Percentiles rank a stretch among this genome's conserved stretches.
These are phyloP conservation scores for Scleroderma citrinum DNA, from an alignment of 768 basidiomycete genomes.

Conservation along the genomic window DNA sequence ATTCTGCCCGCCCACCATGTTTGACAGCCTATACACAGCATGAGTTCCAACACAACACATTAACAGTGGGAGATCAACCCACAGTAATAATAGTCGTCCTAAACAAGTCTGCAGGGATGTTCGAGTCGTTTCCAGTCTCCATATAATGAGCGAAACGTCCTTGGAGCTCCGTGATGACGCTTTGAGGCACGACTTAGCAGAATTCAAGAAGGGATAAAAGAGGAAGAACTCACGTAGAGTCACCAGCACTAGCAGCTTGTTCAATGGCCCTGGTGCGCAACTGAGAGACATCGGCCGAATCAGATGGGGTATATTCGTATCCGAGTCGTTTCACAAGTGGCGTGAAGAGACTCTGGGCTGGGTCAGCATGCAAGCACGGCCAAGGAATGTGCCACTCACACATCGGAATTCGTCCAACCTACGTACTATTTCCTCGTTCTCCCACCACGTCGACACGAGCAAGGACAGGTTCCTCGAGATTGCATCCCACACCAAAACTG, in stretches of 20 bases:
- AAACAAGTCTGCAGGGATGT: slow-evolving; percentile 78
- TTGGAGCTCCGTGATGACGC: slow-evolving; percentile 69
- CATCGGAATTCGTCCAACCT: slow-evolving; percentile 55
- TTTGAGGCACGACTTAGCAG: slow-evolving; percentile 22
- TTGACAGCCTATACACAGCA: slow-evolving; percentile 49
- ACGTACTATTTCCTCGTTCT: slow-evolving; percentile 49
- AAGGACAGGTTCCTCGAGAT: slow-evolving; percentile 51
- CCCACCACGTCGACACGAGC: slow-evolving; percentile 77
- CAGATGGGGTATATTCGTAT: slow-evolving; percentile 61
- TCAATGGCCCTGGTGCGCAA: slow-evolving; percentile 71
- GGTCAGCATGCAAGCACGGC: not conserved
- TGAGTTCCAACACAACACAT: not conserved
- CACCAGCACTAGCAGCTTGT: slow-evolving; percentile 44
- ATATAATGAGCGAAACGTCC: slow-evolving; percentile 66
- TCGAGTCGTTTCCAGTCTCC: slow-evolving; percentile 66
- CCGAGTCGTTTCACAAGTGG: slow-evolving; percentile 79
- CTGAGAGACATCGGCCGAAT: slow-evolving; percentile 61
- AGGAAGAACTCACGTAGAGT: slow-evolving; percentile 28
- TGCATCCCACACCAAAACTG: slow-evolving; percentile 80
- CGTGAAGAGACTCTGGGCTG: slow-evolving; percentile 51
- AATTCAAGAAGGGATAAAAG: not conserved
- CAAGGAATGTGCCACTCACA: slow-evolving; percentile 33
- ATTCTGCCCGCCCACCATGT: slow-evolving; percentile 70
- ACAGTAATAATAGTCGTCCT: slow-evolving; percentile 48
- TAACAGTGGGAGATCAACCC: slow-evolving; percentile 14